A percentile compares a stretch with the other conserved stretches of the same genome.
Evolutionary conservation across 2,329 filamentous ascomycete genomes (phyloP).

Genomic region (Aureobasidium lini): DNA sequence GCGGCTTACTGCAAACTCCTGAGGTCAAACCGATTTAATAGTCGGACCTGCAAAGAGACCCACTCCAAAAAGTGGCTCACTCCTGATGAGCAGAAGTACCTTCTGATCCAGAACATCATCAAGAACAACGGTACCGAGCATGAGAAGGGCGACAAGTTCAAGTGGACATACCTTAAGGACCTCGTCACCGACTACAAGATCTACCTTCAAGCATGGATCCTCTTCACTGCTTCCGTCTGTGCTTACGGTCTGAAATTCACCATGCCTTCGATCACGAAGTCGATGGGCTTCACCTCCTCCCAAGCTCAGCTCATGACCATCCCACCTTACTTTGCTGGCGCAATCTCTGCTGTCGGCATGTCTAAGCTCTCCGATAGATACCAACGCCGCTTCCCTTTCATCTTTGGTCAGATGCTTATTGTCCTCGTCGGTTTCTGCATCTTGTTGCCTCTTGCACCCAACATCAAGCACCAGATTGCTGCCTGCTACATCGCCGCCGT

Average conservation of each 20-base stretch:
- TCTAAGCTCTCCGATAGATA: conserved; percentile 24
- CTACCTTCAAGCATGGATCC: conserved; percentile 20
- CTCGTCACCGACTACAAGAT: conserved; percentile 22
- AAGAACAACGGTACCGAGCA: conserved; percentile 17
- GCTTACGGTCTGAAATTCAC: conserved; percentile 23
- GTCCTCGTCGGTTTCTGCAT: conserved; percentile 27
- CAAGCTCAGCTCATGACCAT: conserved; percentile 23
- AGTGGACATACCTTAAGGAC: conserved; percentile 20
- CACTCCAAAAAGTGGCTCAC: conserved; percentile 23
- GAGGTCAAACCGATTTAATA: too few species aligned
- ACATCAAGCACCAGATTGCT: conserved; percentile 33
- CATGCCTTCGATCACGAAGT: conserved; percentile 14
- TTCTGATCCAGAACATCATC: conserved; percentile 18
- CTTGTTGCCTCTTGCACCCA: conserved; percentile 19
- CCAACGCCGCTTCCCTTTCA: conserved; percentile 17
- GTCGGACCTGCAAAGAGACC: too few species aligned
- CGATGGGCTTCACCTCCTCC: conserved; percentile 20
- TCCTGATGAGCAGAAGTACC: conserved; percentile 18
- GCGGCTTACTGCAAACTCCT: too few species aligned
- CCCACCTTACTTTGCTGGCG: conserved; percentile 25
- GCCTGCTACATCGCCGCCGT: conserved; percentile 28
- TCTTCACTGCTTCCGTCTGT: conserved; percentile 21
- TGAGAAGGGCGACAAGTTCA: conserved; percentile 20
- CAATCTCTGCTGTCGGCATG: conserved; percentile 23
- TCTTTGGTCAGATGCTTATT: conserved; percentile 37